Base-by-base conservation (phyloP, 2,329 filamentous ascomycete species). In the Pseudogymnoascus sp. region DNA sequence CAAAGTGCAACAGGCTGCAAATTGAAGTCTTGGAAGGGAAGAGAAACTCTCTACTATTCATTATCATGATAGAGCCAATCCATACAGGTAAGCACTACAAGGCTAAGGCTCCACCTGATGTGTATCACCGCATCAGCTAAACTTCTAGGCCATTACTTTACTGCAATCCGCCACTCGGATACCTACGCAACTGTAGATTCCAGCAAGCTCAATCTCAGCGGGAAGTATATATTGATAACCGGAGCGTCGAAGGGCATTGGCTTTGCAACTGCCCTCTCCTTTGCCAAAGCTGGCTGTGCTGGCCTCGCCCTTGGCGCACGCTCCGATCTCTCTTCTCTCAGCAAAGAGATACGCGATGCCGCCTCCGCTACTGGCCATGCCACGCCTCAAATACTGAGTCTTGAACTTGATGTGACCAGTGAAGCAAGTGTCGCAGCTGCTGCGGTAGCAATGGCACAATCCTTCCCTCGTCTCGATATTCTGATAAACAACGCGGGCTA, bases 201-300 rank as follows among this genome's bases (percentile, higher is more conserved):
- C 15, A 66, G 69, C 17, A 74, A 76, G 28, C 69, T 72, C 36
- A 68, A 79, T 65, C 76, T 80, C 31, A 61, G 69, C 3, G 74
- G 74, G 5, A 76, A 76, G 61, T 70, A 72, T 7, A 71, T 79
- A 53, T 76, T 87, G 64, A 79, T 87, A 61, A 83, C 79, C 0
- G 84, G 83, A 8, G 83, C 79, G 0, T 81, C 79, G 2, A 80
- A 78, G 40, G 83, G 83, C 2, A 78, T 85, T 36, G 84, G 85
- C 5, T 75, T 75, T 2, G 77, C 79, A 13, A 82, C 79, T 3
- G 83, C 83, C 1, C 69, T 82, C n/a, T 79, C 81, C 9, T 87
- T 80, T 68, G 84, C 83, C 19, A 74, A 74, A 67, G 83, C 83
- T 4, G 80, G 81, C 4, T 80, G 79, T 31, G 76, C 78, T 0